Conservation (phyloP, 129 eudicot species). For the Sambucus nigra region DNA sequence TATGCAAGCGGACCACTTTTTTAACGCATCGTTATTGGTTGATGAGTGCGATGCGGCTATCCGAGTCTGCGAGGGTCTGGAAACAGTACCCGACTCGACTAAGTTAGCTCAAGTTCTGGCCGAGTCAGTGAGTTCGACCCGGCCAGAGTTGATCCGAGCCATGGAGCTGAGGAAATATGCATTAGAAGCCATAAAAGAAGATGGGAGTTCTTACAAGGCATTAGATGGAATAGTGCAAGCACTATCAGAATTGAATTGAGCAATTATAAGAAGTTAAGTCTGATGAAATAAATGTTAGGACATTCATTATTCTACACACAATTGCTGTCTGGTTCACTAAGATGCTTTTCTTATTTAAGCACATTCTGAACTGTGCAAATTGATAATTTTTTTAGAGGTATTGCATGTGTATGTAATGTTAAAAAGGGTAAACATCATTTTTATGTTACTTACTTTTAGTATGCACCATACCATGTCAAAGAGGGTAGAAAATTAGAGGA, state of each 20-base stretch:
- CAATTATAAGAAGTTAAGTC: too few species aligned
- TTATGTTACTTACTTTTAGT: too few species aligned
- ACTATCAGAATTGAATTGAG: background rate
- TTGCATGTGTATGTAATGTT: too few species aligned
- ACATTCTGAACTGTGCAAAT: too few species aligned
- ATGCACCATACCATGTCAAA: too few species aligned
- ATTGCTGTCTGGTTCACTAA: too few species aligned
- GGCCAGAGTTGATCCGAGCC: background rate
- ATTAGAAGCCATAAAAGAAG: background rate
- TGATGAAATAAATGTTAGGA: too few species aligned
- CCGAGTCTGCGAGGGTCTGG: slow-evolving; percentile 5
- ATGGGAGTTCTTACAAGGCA: background rate
- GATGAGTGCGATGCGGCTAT: slow-evolving; percentile 4
- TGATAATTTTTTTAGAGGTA: too few species aligned
- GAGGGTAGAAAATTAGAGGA: too few species aligned
- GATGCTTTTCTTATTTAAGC: too few species aligned
- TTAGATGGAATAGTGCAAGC: background rate
- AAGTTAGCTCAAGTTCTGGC: slow-evolving; percentile 2
- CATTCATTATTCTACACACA: too few species aligned
- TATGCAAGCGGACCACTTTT: slow-evolving; percentile 14
- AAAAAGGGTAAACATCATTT: too few species aligned
- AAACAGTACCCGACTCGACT: background rate
- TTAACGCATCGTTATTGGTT: slow-evolving; percentile 11
- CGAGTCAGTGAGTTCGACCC: background rate
- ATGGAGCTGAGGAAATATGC: background rate